Evolutionary conservation across 2,329 filamentous ascomycete genomes (phyloP).

Genomic region (Penicillium sp.): DNA sequence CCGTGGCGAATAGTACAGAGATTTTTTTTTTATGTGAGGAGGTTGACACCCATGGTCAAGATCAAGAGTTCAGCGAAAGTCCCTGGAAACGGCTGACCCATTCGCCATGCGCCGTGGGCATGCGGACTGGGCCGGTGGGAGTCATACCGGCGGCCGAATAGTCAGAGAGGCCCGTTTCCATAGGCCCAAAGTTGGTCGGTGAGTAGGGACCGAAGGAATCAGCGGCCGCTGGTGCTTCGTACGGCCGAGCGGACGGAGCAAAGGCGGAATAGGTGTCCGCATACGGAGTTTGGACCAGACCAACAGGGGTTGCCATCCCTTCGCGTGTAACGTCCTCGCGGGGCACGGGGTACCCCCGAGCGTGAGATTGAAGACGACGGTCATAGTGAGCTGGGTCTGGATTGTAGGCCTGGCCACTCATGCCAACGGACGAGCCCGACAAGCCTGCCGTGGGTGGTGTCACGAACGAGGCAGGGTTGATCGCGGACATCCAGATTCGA

Average conservation of each 20-base stretch:
- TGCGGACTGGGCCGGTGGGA: constrained; percentile 28
- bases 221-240: constrained; percentile 28
- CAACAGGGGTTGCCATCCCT: constrained; percentile 21
- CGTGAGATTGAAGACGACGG: constrained; percentile 39
- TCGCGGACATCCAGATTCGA: constrained; percentile 98
- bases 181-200: constrained; percentile 33
- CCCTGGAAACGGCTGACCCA: constrained; percentile 64
- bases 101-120: constrained; percentile 42
- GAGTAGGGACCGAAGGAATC: constrained; percentile 35
- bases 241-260: constrained; percentile 26
- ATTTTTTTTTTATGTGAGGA: background rate
- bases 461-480: constrained; percentile 93
- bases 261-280: constrained; percentile 36
- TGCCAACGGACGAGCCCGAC: constrained; percentile 61
- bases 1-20: constrained; percentile 4
- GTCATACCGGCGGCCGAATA: constrained; percentile 30
- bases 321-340: constrained; percentile 31
- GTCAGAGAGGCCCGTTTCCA: constrained; percentile 30
- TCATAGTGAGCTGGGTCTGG: constrained; percentile 32
- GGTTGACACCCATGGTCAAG: background rate
- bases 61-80: constrained; percentile 60
- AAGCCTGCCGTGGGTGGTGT: constrained; percentile 64
- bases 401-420: constrained; percentile 58
- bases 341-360: constrained; percentile 23
- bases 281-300: constrained; percentile 30